Conservation (phyloP, 768 basidiomycete genomes). For the Russula sp. region DNA sequence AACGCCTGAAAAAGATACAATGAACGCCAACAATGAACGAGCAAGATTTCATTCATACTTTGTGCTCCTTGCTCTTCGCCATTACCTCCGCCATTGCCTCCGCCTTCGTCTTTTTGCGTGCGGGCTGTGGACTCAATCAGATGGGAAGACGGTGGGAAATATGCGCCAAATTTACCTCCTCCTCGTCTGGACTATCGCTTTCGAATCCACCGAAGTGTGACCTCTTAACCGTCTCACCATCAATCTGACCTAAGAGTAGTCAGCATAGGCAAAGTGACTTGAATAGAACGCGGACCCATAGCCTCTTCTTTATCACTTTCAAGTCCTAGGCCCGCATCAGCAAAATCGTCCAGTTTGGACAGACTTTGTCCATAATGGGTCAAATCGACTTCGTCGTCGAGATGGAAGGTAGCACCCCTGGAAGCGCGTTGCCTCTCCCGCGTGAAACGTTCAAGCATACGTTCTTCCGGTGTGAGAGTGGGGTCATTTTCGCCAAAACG, state of each 20-base stretch:
- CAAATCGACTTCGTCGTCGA: constrained; percentile 88
- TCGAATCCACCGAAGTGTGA: constrained; percentile 87
- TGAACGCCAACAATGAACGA: not conserved
- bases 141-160: constrained; percentile 5
- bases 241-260: constrained; percentile 56
- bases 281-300: constrained; percentile 35
- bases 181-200: constrained; percentile 57
- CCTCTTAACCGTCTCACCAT: constrained; percentile 59
- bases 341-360: constrained; percentile 82
- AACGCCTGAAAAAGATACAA: constrained; percentile 51
- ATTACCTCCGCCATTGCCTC: constrained; percentile 99
- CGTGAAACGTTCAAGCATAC: constrained; percentile 96
- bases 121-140: constrained; percentile 49
- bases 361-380: constrained; percentile 90
- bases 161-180: constrained; percentile 37
- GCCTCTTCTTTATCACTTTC: constrained; percentile 57
- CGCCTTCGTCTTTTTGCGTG: constrained; percentile 84
- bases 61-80: constrained; percentile 94
- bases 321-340: constrained; percentile 59
- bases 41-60: constrained; percentile 48
- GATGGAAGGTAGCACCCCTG: constrained; percentile 77
- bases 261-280: not conserved
- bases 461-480: constrained; percentile 89
- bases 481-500: constrained; percentile 97
- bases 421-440: constrained; percentile 78